Evolutionary conservation across 257 asterid species (phyloP), one percentile per base, ranked within the genome.

Genomic region (Ophiorrhiza pumila): DNA sequence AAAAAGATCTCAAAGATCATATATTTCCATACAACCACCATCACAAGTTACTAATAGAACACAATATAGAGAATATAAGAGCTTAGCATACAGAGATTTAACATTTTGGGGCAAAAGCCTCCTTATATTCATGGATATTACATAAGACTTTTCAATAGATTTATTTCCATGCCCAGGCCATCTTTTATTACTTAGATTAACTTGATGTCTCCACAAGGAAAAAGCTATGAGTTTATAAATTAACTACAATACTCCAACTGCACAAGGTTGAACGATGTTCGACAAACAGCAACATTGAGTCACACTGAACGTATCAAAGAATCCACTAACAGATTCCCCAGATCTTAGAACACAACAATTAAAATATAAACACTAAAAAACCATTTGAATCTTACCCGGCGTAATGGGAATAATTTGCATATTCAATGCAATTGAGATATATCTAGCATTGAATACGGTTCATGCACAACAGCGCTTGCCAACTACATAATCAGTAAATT

Each of bases 381-480:
- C 23, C 52, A 68, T 69, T 46, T 53, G n/a, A 49, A 25, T 58
- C 81, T 80, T 92, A 95, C 99, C 88, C 87, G 87, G 65, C 92
- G 92, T 74, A 82, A 90, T 65, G 98, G 99, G 71, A 92, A 95
- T 79, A 95, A 82, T 87, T 89, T 92, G 98, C 97, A 92, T 76
- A 95, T 86, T 83, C 83, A 55, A 95, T 95, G 95, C 71, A 71
- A 69, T 73, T 52, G 47, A 75, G 63, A 80, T 49, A 76, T 71
- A 15, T 34, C 50, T 67, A 80, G 80, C 78, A 82, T 78, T 65
- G 81, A 69, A 75, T 37, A 45, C 56, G 57, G 58, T 22, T 74
- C 29, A 55, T 42, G 61, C 11, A 39, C n/a, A 68, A 15, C 55
- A 35, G 66, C 49, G 50, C 20, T 57, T 42, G 1, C 1, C 52